Base-by-base conservation (phyloP, 1,284 basidiomycete genomes). In the Blastosporella zonata region DNA sequence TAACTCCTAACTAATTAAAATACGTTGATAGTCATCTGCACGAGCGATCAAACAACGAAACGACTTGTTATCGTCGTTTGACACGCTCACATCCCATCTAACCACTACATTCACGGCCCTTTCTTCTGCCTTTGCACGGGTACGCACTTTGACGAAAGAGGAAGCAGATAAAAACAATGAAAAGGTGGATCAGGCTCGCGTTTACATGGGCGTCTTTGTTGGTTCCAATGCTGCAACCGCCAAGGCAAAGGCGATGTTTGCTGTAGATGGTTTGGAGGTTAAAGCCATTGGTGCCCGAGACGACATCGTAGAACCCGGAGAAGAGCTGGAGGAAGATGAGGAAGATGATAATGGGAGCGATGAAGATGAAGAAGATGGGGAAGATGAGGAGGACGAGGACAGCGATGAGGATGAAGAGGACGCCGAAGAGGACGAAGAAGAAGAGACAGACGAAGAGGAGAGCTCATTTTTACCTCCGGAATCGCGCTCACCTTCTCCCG, bases 51-150 rank as follows among this genome's bases (percentile, higher is more conserved):
- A 80, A 66, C 79, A 79, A 54, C 75, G 81, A 8, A 66, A 67
- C 4, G 82, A 87, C 22, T 64, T 89, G 1, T 60, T 88, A 5
- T 65, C 72, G 2, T 77, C 84, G 1, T 82, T 81, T 47, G 87
- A 90, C 58, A 80, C 75, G 0, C 74, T 90, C n/a, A 69, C 78
- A 0, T 88, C 82, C 1, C 87, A 89, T 63, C 68, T 90, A 7
- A 71, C 75, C 40, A 84, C 85, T 0, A 88, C 87, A 0, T 90
- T 88, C 61, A 73, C 78, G 3, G 77, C 83, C 0, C 70, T 90
- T 1, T 84, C 84, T 1, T 81, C 79, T 0, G 81, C 85, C 1
- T 68, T 84, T 33, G 79, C 79, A 1, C 69, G 62, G 6, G 43
- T 46, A 5, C 27, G 28, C 10, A 25, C 6, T 15, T n/a, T 10